Base-by-base conservation (phyloP, 2,329 filamentous ascomycete genomes). In the Diplocarpon mali region DNA sequence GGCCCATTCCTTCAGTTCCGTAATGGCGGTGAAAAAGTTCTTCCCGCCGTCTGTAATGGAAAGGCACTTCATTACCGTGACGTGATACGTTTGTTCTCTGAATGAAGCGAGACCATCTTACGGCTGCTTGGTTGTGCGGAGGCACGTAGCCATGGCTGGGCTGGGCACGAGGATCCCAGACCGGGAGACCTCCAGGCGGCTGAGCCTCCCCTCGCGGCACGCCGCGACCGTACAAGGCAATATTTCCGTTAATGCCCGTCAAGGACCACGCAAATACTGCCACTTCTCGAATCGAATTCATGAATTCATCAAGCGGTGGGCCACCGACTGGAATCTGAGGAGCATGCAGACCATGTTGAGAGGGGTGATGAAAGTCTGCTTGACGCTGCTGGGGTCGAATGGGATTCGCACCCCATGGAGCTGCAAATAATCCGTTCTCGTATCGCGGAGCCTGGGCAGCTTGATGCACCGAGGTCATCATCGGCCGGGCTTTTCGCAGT, bases 221-320 rank as follows among this genome's bases (percentile, higher is more conserved):
- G 2, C 84, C 83, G 4, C 68, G 69, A 37, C 75, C 69, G 56
- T 81, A 83, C 2, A 75, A 69, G 13, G 79, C 77, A 43, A 90
- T 65, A 34, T 77, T 80, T 12, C 82, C 82, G 60, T 92, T 90
- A 67, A 89, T 89, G 16, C 85, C 85, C 17, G 80, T 77, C 10
- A 90, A 65, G 1, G 80, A 82, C 85, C 85, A 93, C 9, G 85
- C 85, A 60, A 93, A 92, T n/a, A 92, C 83, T 1, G 84, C 85
- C 38, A 89, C 83, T 43, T 92, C 85, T 45, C 83, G 79, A 53
- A 93, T 93, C 2, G 81, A 83, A 44, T 74, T 72, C 83, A 92
- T 86, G 56, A 92, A 77, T 43, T 78, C 73, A 20, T 77, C 71
- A 38, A 71, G 59, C 14, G 72, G 67, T 31, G 76, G 76, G n/a